Percentiles rank a stretch among this genome's conserved stretches.
These are phyloP conservation scores for Xylaria scruposa DNA, from an alignment of 495 filamentous ascomycete species.

Conservation along the genomic window DNA sequence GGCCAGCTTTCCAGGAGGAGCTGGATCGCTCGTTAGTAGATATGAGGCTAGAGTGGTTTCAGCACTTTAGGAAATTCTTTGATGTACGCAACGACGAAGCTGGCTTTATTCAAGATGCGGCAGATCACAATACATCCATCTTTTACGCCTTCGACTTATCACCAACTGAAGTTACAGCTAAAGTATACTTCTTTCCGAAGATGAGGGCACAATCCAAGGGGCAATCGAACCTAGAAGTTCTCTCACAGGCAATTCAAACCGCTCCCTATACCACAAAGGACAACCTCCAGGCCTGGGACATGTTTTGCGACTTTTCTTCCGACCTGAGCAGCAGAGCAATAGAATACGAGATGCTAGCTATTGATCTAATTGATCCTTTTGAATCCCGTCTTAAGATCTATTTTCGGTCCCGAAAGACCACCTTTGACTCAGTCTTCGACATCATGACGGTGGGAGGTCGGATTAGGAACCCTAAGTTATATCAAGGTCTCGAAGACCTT, in stretches of 20 bases:
- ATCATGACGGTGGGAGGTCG: constrained; percentile 42
- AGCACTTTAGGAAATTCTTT: constrained; percentile 38
- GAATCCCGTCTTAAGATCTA: constrained; percentile 49
- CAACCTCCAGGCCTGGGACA: constrained; percentile 25
- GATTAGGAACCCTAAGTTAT: constrained; percentile 21
- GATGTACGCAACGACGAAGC: constrained; percentile 5
- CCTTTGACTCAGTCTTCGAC: constrained; percentile 38
- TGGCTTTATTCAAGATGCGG: constrained; percentile 2
- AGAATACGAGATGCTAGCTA: constrained; percentile 41
- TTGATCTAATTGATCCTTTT: constrained; percentile 41
- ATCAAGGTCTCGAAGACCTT: constrained; percentile 29
- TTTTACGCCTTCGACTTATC: constrained; percentile 43
- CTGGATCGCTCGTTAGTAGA: constrained; percentile 24
- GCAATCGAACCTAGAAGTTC: constrained; percentile 30
- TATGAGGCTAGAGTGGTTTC: constrained; percentile 31
- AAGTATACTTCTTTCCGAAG: constrained; percentile 41
- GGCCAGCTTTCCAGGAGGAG: constrained; percentile 24
- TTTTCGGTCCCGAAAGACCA: constrained; percentile 37
- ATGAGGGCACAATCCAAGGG: constrained; percentile 32
- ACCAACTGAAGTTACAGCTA: constrained; percentile 29
- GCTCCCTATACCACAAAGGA: constrained; percentile 24
- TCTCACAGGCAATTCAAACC: constrained; percentile 32
- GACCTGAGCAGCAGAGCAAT: constrained; percentile 17
- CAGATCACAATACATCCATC: constrained; percentile 31
- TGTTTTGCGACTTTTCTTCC: constrained; percentile 25